Conservation (phyloP, 2,329 filamentous ascomycete species). For the Aspergillus uvarum region DNA sequence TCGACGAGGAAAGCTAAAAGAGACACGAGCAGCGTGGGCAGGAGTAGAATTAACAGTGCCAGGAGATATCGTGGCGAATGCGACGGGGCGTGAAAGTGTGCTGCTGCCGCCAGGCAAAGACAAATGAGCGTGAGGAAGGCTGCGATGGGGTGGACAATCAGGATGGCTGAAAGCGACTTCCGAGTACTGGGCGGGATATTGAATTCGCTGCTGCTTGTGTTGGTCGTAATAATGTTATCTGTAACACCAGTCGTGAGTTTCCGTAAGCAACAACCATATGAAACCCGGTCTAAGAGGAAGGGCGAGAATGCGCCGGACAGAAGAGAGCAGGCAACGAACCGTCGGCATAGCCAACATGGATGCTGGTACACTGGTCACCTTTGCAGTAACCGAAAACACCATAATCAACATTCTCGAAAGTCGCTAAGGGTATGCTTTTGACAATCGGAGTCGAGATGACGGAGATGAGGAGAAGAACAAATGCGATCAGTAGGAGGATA, state of each 20-base stretch:
- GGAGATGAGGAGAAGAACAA: slow-evolving; percentile 79
- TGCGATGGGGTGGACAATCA: slow-evolving; percentile 90
- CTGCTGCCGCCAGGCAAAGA: slow-evolving; percentile 73
- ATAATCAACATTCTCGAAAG: slow-evolving; percentile 73
- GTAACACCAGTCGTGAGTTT: neutral
- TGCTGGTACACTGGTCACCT: slow-evolving; percentile 62
- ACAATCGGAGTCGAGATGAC: slow-evolving; percentile 91
- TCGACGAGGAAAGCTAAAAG: slow-evolving; percentile 90
- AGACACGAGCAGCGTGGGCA: slow-evolving; percentile 79
- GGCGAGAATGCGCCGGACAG: slow-evolving; percentile 2
- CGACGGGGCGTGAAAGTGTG: slow-evolving; percentile 82
- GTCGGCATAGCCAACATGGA: slow-evolving; percentile 82
- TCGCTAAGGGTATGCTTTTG: slow-evolving; percentile 77
- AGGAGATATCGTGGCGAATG: slow-evolving; percentile 90
- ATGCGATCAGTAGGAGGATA: slow-evolving; percentile 79
- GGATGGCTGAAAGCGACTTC: slow-evolving; percentile 75
- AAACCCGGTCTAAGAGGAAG: neutral
- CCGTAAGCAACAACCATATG: neutral
- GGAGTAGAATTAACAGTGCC: slow-evolving; percentile 77
- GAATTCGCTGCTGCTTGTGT: slow-evolving; percentile 53
- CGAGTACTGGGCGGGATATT: slow-evolving; percentile 64
- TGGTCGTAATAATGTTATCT: slow-evolving; percentile 35
- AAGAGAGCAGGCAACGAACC: slow-evolving; percentile 55
- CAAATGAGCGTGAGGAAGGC: slow-evolving; percentile 82
- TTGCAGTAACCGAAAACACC: slow-evolving; percentile 91